phyloP scores from a whole-genome alignment of 2,329 filamentous ascomycete genomes.

The Curvularia sp. region DNA sequence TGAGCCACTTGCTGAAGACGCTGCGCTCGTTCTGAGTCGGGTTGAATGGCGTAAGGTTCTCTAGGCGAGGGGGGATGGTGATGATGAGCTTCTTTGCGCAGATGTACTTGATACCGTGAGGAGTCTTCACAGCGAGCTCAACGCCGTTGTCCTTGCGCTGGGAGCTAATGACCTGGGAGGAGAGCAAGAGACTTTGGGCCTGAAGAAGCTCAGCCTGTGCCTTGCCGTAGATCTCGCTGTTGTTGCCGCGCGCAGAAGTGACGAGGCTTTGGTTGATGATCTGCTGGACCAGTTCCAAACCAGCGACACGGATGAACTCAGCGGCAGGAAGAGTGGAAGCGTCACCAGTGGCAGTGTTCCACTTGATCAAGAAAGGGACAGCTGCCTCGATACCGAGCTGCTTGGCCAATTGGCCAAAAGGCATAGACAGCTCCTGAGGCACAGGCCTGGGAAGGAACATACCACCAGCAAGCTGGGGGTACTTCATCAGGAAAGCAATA shows the following conservation, averaged over 20 bases:
- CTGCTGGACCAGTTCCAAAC: constrained; percentile 11
- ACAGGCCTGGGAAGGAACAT: constrained; percentile 56
- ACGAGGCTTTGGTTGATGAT: constrained; percentile 3
- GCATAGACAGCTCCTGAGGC: constrained; percentile 56
- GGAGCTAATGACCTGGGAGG: constrained; percentile 8
- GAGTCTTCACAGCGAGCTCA: constrained; percentile 21
- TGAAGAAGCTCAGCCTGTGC: constrained; percentile 18
- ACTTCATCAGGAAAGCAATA: constrained; percentile 29
- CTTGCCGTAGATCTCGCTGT: constrained; percentile 10
- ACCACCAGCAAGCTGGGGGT: constrained; percentile 39
- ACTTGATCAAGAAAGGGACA: background rate
- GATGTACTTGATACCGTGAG: constrained; percentile 37
- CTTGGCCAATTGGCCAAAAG: constrained; percentile 57
- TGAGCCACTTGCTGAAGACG: constrained; percentile 51
- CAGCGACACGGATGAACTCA: constrained; percentile 11
- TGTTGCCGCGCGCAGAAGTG: constrained; percentile 8
- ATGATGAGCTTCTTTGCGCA: constrained; percentile 53
- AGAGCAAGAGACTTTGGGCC: constrained; percentile 18
- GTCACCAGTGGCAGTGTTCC: constrained; percentile 39
- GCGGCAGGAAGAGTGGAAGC: constrained; percentile 54
- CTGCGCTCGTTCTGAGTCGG: constrained; percentile 44
- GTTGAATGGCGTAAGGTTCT: constrained; percentile 49
- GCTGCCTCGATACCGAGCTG: constrained; percentile 57
- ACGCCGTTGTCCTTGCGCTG: background rate
- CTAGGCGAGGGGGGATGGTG: constrained; percentile 51